A percentile compares a stretch with the other conserved stretches of the same genome.
phyloP scores from a whole-genome alignment of 192 early-diverging fungal species.

The Backusella tarrabulga region DNA sequence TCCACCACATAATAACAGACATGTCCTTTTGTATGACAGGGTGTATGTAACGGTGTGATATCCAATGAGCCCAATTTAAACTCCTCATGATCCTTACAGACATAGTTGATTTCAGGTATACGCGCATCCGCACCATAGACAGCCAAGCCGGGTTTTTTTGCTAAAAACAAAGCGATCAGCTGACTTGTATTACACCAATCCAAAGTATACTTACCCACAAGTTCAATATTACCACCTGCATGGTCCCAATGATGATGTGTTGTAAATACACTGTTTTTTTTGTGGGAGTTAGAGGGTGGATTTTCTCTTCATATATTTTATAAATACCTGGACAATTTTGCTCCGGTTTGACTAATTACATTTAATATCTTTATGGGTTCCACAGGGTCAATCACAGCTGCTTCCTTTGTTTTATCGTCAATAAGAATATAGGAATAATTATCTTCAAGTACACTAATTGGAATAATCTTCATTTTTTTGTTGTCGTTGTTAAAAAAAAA shows the following conservation, averaged over 20 bases:
- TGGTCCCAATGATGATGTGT: constrained; percentile 96
- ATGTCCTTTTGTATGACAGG: constrained; percentile 88
- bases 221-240: constrained; percentile 71
- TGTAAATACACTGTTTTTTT: constrained; percentile 49
- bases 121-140: constrained; percentile 89
- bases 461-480: constrained; percentile 52
- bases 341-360: constrained; percentile 50
- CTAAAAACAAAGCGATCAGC: constrained; percentile 8
- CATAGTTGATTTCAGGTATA: constrained; percentile 75
- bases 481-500: background rate
- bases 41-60: constrained; percentile 73
- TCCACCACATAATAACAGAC: constrained; percentile 82
- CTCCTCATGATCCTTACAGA: constrained; percentile 70
- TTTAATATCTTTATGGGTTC: constrained; percentile 71
- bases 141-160: constrained; percentile 54
- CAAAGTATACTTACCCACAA: constrained; percentile 42
- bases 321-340: constrained; percentile 47
- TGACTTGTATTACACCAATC: constrained; percentile 14
- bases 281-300: no score
- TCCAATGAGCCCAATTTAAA: constrained; percentile 76
- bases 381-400: constrained; percentile 82
- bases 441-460: constrained; percentile 70
- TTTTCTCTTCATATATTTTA: no score
- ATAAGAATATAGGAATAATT: constrained; percentile 89
- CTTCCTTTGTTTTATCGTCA: constrained; percentile 65